These are phyloP conservation scores for Nelumbo lutea DNA, from an alignment of 164 flowering plant genomes.

Conservation along the genomic window DNA sequence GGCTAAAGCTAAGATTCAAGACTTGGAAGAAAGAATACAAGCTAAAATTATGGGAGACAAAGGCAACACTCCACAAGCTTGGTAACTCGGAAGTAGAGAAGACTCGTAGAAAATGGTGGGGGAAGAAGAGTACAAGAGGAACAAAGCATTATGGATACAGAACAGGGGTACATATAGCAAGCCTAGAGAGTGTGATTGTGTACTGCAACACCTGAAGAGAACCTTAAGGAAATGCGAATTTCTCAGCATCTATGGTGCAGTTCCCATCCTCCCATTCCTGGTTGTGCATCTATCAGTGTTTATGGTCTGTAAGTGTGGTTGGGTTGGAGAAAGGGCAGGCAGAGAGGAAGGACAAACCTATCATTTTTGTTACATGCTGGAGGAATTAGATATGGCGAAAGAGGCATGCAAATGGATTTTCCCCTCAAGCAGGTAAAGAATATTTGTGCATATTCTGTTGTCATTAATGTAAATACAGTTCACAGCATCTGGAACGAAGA, in stretches of 20 bases:
- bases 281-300: background rate
- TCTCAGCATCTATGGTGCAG: background rate
- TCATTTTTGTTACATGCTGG: slow-evolving; percentile 19
- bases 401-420: background rate
- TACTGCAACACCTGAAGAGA: background rate
- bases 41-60: slow-evolving; percentile 51
- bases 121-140: slow-evolving; percentile 30
- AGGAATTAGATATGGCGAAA: slow-evolving; percentile 15
- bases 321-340: background rate
- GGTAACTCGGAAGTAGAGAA: slow-evolving; percentile 37
- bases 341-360: too few relatives aligned
- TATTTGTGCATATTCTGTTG: background rate
- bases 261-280: background rate
- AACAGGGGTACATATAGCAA: background rate
- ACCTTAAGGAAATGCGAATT: too few relatives aligned
- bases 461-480: background rate
- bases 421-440: background rate
- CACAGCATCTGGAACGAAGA: background rate
- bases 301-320: slow-evolving; percentile 2
- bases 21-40: slow-evolving; percentile 86
- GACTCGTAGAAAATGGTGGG: slow-evolving; percentile 73
- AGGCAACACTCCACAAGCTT: slow-evolving; percentile 50
- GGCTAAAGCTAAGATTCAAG: slow-evolving; percentile 52
- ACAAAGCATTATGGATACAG: slow-evolving; percentile 1
- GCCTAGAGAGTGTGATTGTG: background rate